Base-by-base conservation (phyloP, 441 rosid species). In the Melastoma candidum region DNA sequence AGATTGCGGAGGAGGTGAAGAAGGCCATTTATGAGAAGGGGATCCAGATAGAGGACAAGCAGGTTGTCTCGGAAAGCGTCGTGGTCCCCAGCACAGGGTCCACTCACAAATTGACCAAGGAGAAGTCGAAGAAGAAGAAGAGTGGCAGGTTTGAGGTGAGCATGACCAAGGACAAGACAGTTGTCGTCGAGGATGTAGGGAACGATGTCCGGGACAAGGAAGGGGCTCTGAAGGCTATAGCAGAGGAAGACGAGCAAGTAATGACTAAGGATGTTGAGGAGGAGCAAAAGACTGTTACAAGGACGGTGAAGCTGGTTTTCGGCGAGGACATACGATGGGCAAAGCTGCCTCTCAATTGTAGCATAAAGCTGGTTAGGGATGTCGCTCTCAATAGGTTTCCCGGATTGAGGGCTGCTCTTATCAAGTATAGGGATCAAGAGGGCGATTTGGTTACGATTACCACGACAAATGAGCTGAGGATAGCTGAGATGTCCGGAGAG, bases 401-500 rank as follows among this genome's bases (percentile, higher is more conserved):
- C 3, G 36, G 36, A 29, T 29, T 29, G 36, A 29, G 7, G 7
- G 36, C 5, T 29, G 36, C 36, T 29, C 36, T 29, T 2, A 7
- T 29, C 36, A 93, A 93, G 50, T 89, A 83, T 56, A 85, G 53
- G 70, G 99, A 89, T 51, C 60, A 71, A 49, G 99, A 93, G 63
- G 97, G 97, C 63, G 99, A 94, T 69, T 69, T 90, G 77, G 77
- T 90, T 61, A 89, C 99, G 6, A 76, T 93, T 41, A 93, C 99
- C 13, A 73, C 81, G 2, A 76, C 84, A 0, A 85, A 93, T 57
- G 99, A 93, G 74, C 78, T 93, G 60, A 79, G 75, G 63, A 27
- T 81, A 56, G 96, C 84, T 60, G 90, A 82, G 68, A 70, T 83
- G 53, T 63, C 80, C 12, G 51, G 69, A 49, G 81, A 74, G 62